Evolutionary conservation across 495 filamentous ascomycete genomes (phyloP).

Genomic region (Penicillium simplicissimum): DNA sequence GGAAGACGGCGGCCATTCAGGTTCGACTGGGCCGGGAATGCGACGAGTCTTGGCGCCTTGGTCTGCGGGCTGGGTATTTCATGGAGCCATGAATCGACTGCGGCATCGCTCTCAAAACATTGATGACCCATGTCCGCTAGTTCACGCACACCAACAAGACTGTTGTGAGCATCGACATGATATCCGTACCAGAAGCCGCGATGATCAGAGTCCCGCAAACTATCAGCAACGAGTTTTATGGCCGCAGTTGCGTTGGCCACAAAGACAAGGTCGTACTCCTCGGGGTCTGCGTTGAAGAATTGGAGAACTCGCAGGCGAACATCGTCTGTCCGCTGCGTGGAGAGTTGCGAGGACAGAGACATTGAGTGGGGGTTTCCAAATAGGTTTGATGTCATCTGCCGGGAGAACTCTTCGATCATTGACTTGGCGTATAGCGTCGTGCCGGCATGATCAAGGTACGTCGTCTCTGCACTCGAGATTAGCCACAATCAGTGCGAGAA

Average conservation of each 20-base stretch:
- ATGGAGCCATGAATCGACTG: constrained; percentile 70
- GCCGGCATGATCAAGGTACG: constrained; percentile 93
- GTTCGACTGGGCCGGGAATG: constrained; percentile 90
- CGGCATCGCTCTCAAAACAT: constrained; percentile 66
- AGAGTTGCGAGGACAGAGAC: constrained; percentile 76
- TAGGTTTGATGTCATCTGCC: constrained; percentile 73
- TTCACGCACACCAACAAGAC: constrained; percentile 80
- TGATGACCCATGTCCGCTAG: constrained; percentile 56
- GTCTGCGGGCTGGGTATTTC: constrained; percentile 23
- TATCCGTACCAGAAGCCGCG: constrained; percentile 80
- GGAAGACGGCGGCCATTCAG: constrained; percentile 84
- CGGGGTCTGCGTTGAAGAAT: constrained; percentile 83
- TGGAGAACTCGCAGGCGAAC: constrained; percentile 68
- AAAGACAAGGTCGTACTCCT: constrained; percentile 85
- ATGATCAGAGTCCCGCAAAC: constrained; percentile 58
- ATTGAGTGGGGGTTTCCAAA: constrained; percentile 92
- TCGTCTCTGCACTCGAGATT: constrained; percentile 53
- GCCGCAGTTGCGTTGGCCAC: constrained; percentile 91
- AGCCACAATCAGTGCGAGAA: constrained; percentile 2
- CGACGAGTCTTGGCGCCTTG: constrained; percentile 58
- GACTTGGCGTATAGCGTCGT: constrained; percentile 82
- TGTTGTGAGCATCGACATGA: constrained; percentile 85
- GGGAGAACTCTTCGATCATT: constrained; percentile 72
- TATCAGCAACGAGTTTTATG: constrained; percentile 82
- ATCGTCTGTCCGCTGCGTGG: constrained; percentile 73